Base-by-base conservation (phyloP, 1,284 basidiomycete genomes). In the Xanthoconium separans region DNA sequence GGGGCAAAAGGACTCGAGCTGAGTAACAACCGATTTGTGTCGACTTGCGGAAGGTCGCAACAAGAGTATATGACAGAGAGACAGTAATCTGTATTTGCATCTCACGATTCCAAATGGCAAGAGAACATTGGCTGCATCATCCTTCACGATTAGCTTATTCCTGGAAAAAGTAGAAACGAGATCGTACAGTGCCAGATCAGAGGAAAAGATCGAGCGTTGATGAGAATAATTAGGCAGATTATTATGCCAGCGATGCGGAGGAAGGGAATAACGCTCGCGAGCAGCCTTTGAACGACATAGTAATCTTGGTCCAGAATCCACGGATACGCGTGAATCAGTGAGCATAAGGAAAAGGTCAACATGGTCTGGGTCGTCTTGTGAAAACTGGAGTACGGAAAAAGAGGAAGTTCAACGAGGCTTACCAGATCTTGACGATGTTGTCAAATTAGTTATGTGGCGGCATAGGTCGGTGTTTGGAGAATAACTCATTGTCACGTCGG, bases 121-220 rank as follows among this genome's bases (percentile, higher is more conserved):
- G 58, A 85, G 83, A 0, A 87, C 74, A 4, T 77, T 79, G 43
- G 81, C 85, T 87, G 59, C 2, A 9, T 10, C 24, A 40, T 5
- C 43, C 13, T 24, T 27, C 39, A 24, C 33, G 20, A 24, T 51
- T 30, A 53, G 27, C 4, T 24, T 24, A 13, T 30, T 31, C 16
- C 29, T n/a, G 6, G 9, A 10, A 40, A 13, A 6, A 30, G n/a
- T n/a, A 44, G 22, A 29, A 30, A 11, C 18, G 18, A 18, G 41
- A 27, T 76, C 83, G 61, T 64, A 87, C 85, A 61, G 60, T 87
- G 85, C 85, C 85, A 88, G 29, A 71, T 68, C 20, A 86, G 64
- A 2, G 85, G 85, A 65, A 81, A 76, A 2, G 82, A 82, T 11
- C 80, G 76, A 27, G 72, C 61, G 54, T 87, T 87, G 22, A 83